Evolutionary conservation across 2,329 filamentous ascomycete genomes (phyloP), one percentile per base, ranked within the genome.

Genomic region (Pyrenophora graminea): DNA sequence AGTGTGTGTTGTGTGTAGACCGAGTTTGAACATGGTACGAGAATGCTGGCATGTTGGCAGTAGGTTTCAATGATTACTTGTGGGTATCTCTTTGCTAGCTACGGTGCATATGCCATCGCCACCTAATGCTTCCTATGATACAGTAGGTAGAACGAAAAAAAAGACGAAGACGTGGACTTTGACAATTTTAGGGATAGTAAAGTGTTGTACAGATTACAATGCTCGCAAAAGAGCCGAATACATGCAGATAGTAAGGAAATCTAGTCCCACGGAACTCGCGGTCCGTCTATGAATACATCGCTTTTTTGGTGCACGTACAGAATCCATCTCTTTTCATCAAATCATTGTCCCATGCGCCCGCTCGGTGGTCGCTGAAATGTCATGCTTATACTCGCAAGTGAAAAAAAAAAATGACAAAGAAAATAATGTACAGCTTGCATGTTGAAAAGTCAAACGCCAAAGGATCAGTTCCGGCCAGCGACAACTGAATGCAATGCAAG

Each of bases 251-350:
- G 23, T 5, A n/a, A 37, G 8, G 33, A 51, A 38, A 48, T 54
- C 48, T 45, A 37, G 43, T 43, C 34, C 32, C 23, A 48, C n/a
- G 21, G 19, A 47, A 54, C 33, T 39, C 23, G 46, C 18, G 31
- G 23, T 34, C 27, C 31, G 32, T 55, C 48, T 50, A 58, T 36
- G 30, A 47, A 45, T 39, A 27, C 34, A 30, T 42, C 42, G 43
- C 52, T 55, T 55, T 55, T 56, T 42, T 48, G n/a, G 17, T 48
- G 42, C 45, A 45, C 34, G 39, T 55, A 52, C 36, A 38, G 15
- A 52, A 55, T n/a, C 51, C 48, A 39, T 55, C 42, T 52, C 45
- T 55, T 56, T 45, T 52, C 47, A 34, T 57, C 36, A 39, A 40
- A 44, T 49, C 50, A 47, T 55, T 41, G 33, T 53, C 34, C 32